Evolutionary conservation across 2,329 filamentous ascomycete species (phyloP).

Genomic region (Aspergillus intermedius): DNA sequence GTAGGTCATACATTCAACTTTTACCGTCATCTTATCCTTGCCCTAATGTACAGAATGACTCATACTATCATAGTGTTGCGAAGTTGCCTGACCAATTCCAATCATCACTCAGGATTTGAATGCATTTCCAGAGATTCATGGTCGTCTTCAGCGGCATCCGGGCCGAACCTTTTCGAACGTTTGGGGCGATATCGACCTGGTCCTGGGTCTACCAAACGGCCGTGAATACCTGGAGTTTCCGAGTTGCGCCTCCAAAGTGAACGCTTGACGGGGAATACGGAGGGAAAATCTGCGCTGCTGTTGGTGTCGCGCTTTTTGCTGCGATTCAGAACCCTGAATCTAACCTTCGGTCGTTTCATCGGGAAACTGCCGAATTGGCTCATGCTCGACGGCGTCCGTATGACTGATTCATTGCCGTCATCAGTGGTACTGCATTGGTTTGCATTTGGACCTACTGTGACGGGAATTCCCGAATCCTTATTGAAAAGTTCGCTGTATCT

Average conservation of each 20-base stretch:
- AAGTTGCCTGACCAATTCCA: not conserved
- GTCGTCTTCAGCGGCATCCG: conserved; percentile 15
- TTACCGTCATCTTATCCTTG: not conserved
- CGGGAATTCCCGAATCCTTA: not conserved
- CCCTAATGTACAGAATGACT: not conserved
- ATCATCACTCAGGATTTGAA: conserved; percentile 14
- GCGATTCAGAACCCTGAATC: not conserved
- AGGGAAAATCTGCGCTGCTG: not conserved
- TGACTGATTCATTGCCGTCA: not conserved
- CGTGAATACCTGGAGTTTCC: not conserved
- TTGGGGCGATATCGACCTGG: not conserved
- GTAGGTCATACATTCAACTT: conserved; percentile 2
- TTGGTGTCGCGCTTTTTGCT: not conserved
- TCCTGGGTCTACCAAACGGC: not conserved
- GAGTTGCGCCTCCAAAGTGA: not conserved
- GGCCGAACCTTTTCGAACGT: conserved; percentile 8
- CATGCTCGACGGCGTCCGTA: not conserved
- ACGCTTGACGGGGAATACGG: not conserved
- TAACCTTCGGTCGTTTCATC: not conserved
- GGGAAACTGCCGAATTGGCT: not conserved
- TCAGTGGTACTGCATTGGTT: not conserved
- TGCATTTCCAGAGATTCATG: conserved; percentile 21
- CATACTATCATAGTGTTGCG: too few species aligned
- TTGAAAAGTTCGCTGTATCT: not conserved
- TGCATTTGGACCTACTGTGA: not conserved